These are phyloP conservation scores for Trichoderma brevicompactum DNA, from an alignment of 2,329 filamentous ascomycete species.

Conservation along the genomic window DNA sequence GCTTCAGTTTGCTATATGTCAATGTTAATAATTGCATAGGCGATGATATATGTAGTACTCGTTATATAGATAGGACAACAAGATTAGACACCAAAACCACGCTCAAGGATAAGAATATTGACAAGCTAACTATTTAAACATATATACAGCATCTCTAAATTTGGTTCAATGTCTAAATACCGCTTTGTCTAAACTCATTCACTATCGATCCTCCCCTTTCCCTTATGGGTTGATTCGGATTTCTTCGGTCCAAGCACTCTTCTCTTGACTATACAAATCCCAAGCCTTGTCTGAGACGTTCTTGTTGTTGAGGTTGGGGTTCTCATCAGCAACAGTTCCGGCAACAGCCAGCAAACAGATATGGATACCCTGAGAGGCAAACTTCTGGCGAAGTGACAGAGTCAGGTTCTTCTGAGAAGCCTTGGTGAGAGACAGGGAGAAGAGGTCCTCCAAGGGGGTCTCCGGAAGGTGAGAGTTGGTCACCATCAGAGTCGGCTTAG, in stretches of 20 bases:
- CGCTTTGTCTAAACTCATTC: not conserved
- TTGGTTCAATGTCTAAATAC: not conserved
- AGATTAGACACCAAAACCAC: not conserved
- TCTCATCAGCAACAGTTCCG: constrained; percentile 38
- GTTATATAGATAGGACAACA: not conserved
- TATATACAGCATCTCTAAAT: not conserved
- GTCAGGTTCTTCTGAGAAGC: constrained; percentile 56
- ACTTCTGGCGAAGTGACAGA: constrained; percentile 48
- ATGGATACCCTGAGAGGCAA: constrained; percentile 47
- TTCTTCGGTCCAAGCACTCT: constrained; percentile 20
- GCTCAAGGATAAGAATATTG: not conserved
- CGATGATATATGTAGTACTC: not conserved
- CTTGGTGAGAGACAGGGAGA: constrained; percentile 56
- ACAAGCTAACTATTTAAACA: too few species aligned
- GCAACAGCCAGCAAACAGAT: constrained; percentile 52
- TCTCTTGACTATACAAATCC: constrained; percentile 31
- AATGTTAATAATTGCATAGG: not conserved
- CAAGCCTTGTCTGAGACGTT: constrained; percentile 32
- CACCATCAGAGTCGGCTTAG: constrained; percentile 53
- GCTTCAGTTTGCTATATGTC: too few species aligned
- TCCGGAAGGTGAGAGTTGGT: constrained; percentile 54
- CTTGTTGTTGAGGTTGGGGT: constrained; percentile 29
- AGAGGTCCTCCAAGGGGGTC: constrained; percentile 51
- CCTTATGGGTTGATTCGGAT: constrained; percentile 22
- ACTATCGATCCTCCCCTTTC: not conserved